Evolutionary conservation across 108 stramenopile species (phyloP).

Genomic region (Cyclotella distinguenda): DNA sequence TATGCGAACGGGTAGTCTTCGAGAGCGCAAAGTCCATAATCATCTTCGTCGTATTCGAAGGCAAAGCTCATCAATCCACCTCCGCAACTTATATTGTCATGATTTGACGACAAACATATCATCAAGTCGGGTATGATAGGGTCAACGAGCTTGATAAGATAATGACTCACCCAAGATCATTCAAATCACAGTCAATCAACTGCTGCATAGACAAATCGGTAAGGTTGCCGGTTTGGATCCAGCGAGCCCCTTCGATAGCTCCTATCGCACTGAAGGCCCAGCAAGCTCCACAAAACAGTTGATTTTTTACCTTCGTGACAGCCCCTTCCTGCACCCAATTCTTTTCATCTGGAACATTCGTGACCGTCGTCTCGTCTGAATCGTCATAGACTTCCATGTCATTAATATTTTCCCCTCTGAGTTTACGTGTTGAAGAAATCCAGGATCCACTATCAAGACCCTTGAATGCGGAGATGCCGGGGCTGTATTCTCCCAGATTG

Average conservation of each 20-base stretch:
- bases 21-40: constrained; percentile 81
- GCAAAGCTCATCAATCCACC: constrained; percentile 97
- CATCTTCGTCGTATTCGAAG: constrained; percentile 86
- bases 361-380: constrained; percentile 10
- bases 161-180: constrained; percentile 79
- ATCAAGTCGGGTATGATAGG: too few relatives aligned
- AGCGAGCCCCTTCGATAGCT: constrained; percentile 91
- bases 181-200: constrained; percentile 89
- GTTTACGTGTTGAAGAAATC: constrained; percentile 16
- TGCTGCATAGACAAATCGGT: constrained; percentile 89
- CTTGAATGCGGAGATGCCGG: constrained; percentile 16
- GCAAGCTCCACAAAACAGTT: constrained; percentile 75
- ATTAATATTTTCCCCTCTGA: background rate
- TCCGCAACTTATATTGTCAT: too few relatives aligned
- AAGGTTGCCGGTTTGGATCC: constrained; percentile 75
- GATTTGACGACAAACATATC: too few relatives aligned
- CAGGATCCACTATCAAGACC: constrained; percentile 3
- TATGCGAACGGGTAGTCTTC: constrained; percentile 89
- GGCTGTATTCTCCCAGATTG: constrained; percentile 64
- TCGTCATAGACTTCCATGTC: constrained; percentile 9
- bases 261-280: constrained; percentile 97
- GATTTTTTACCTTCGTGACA: constrained; percentile 94
- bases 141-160: too few relatives aligned
- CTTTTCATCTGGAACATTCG: constrained; percentile 63
- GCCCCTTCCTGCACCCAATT: constrained; percentile 87